Conservation (phyloP, 2,329 filamentous ascomycete species). For the Calonectria henricotiae region DNA sequence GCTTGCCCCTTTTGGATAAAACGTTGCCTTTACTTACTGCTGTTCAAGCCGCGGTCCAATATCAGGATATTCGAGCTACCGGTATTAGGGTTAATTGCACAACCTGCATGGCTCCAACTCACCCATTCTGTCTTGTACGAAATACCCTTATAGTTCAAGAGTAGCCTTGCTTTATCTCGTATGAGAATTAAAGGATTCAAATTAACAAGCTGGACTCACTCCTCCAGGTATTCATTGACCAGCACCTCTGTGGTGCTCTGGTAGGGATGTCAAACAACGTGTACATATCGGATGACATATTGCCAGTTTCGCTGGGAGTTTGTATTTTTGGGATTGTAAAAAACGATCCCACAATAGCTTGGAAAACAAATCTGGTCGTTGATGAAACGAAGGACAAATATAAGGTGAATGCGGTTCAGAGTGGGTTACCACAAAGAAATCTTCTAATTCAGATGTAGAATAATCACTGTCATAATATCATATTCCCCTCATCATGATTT, state of each 20-base stretch:
- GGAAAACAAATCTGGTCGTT: neutral
- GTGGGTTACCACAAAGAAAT: neutral
- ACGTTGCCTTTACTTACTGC: constrained; percentile 14
- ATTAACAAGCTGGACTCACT: constrained; percentile 18
- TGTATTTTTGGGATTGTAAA: neutral
- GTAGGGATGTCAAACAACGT: constrained; percentile 43
- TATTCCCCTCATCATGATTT: constrained; percentile 4
- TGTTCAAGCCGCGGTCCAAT: constrained; percentile 36
- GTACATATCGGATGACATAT: constrained; percentile 29
- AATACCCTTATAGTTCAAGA: constrained; percentile 43
- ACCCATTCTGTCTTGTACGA: constrained; percentile 45
- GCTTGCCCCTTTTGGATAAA: no score
- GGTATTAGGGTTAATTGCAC: neutral
- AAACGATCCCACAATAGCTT: neutral
- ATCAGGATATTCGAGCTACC: constrained; percentile 40
- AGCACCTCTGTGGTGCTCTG: constrained; percentile 38
- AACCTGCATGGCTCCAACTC: fast-evolving
- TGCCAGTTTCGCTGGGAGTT: neutral
- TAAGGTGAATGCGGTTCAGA: neutral
- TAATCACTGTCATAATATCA: constrained; percentile 11
- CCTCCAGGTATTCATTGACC: constrained; percentile 47
- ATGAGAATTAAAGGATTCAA: fast-evolving
- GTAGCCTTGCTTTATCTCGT: constrained; percentile 30
- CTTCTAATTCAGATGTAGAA: no score
- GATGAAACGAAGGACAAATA: neutral